These are phyloP conservation scores for Podospora sp. DNA, from an alignment of 495 filamentous ascomycete genomes.

Conservation along the genomic window DNA sequence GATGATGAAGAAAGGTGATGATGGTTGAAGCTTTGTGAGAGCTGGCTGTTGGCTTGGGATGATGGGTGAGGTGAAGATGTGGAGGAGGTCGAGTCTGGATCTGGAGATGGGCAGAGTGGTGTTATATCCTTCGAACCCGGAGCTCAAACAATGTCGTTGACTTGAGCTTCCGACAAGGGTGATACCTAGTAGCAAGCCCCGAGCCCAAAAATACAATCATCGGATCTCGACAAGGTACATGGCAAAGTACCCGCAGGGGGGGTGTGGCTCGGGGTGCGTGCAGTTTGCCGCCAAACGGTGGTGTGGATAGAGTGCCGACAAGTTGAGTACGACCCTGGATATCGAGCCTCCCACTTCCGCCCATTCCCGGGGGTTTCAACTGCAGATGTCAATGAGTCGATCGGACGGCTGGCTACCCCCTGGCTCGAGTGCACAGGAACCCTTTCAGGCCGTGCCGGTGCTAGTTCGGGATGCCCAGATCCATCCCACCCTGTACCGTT, in stretches of 20 bases:
- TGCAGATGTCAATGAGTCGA: not conserved
- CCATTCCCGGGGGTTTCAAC: not conserved
- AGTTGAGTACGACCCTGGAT: not conserved
- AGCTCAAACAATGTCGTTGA: not conserved
- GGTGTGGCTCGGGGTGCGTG: not conserved
- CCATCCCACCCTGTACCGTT: not conserved
- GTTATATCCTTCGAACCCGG: not conserved
- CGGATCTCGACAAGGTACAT: not conserved
- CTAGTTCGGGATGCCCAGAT: not conserved
- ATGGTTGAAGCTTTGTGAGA: not conserved
- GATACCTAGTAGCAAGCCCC: not conserved
- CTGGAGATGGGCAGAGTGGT: not conserved
- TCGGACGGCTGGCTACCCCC: not conserved
- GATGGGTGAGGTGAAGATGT: conserved; percentile 5
- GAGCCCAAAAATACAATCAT: not conserved
- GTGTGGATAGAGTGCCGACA: not conserved
- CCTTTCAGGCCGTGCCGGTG: not conserved
- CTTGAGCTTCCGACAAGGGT: not conserved
- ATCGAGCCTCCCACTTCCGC: not conserved
- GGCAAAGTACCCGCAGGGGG: not conserved
- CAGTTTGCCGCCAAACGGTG: not conserved
- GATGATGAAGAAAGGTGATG: not conserved
- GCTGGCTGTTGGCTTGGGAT: not conserved
- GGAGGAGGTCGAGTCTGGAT: not conserved
- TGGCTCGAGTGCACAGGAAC: not conserved